Evolutionary conservation across 1,284 basidiomycete species (phyloP).

Genomic region (Xanthoconium separans): DNA sequence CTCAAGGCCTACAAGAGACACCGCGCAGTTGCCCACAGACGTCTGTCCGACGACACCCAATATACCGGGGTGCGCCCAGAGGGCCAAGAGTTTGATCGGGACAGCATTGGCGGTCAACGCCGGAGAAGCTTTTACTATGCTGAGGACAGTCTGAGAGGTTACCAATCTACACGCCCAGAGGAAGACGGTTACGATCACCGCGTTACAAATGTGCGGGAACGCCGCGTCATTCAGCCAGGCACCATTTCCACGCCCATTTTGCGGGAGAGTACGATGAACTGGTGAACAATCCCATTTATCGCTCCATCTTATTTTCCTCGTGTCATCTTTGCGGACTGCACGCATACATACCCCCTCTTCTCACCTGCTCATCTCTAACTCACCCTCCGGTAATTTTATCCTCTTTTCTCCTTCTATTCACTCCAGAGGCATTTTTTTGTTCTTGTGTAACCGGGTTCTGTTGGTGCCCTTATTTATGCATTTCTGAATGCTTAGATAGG

Average conservation of each 20-base stretch:
- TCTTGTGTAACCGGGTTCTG: conserved; percentile 18
- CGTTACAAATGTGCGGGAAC: conserved; percentile 43
- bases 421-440: conserved; percentile 1
- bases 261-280: conserved; percentile 72
- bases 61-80: conserved; percentile 44
- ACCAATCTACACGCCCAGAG: conserved; percentile 33
- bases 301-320: not conserved
- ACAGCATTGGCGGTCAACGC: conserved; percentile 67
- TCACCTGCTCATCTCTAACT: not conserved
- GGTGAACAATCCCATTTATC: conserved; percentile 38
- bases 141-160: conserved; percentile 72
- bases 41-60: conserved; percentile 53
- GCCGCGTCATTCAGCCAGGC: conserved; percentile 49
- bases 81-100: conserved; percentile 70
- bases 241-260: conserved; percentile 67
- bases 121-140: conserved; percentile 80
- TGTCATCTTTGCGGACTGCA: conserved; percentile 8
- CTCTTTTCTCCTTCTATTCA: not conserved
- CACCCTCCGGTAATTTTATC: conserved; percentile 13
- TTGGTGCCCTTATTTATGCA: conserved; percentile 25
- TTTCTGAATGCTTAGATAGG: conserved; percentile 22
- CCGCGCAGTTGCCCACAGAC: conserved; percentile 58
- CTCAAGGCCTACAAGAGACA: conserved; percentile 60
- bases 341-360: conserved; percentile 17
- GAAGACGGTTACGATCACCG: conserved; percentile 31